These are phyloP conservation scores for Inonotus obliquus DNA, from an alignment of 1,284 basidiomycete species.

Conservation along the genomic window DNA sequence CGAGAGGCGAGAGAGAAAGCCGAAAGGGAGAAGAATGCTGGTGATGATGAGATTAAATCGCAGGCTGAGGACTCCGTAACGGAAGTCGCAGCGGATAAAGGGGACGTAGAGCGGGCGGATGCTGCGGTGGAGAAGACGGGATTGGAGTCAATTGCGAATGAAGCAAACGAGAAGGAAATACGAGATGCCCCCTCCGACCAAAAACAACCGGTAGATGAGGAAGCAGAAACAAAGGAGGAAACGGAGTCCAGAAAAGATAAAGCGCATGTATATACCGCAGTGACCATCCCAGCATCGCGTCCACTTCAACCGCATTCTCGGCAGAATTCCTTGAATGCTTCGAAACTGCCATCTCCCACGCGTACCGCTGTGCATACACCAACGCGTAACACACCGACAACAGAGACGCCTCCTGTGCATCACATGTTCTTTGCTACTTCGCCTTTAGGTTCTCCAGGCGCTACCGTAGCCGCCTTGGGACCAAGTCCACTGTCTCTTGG, in stretches of 20 bases:
- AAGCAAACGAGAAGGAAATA: constrained; percentile 11
- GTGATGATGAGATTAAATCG: constrained; percentile 27
- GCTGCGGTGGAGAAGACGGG: constrained; percentile 1
- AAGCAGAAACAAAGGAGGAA: background rate
- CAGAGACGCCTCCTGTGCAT: background rate
- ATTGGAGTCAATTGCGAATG: constrained; percentile 19
- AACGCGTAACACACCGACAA: background rate
- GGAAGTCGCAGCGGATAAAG: background rate
- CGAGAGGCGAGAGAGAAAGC: constrained; percentile 8
- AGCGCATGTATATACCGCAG: constrained; percentile 26
- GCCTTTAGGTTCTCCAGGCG: background rate
- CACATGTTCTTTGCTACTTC: background rate
- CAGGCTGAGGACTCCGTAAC: background rate
- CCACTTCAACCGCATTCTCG: constrained; percentile 19
- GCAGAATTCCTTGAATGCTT: constrained; percentile 1
- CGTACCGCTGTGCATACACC: background rate
- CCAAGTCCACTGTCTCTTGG: background rate
- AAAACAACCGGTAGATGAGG: constrained; percentile 1
- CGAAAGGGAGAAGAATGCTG: constrained; percentile 39
- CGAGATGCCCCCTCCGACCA: constrained; percentile 2
- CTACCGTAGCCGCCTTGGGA: background rate
- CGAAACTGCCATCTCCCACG: background rate
- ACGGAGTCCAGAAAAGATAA: background rate
- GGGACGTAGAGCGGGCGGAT: constrained; percentile 20
- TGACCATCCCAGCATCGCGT: constrained; percentile 32